Conservation (phyloP, 805 yeast species). For the Candida jianshihensis region DNA sequence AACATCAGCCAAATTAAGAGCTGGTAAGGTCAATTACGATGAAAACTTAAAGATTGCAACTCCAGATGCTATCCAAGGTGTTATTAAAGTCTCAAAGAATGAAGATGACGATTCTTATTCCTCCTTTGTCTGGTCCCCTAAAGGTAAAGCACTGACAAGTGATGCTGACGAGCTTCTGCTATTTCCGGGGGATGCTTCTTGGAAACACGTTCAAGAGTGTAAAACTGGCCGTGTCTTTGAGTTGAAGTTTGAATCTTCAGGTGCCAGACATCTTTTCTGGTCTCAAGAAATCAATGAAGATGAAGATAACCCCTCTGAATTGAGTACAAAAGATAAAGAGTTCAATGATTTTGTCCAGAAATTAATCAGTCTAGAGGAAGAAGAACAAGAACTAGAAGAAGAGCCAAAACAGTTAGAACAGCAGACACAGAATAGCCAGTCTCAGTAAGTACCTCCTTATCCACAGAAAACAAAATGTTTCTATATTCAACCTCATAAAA, state of each 20-base stretch:
- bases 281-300: conserved; percentile 64
- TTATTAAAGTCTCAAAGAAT: conserved; percentile 50
- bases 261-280: conserved; percentile 57
- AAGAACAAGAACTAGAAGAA: conserved; percentile 24
- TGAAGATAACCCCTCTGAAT: conserved; percentile 49
- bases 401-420: background rate
- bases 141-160: conserved; percentile 37
- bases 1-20: conserved; percentile 51
- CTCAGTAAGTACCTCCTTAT: conserved; percentile 1
- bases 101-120: conserved; percentile 68
- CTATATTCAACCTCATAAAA: background rate
- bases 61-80: conserved; percentile 68
- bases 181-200: conserved; percentile 81
- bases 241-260: conserved; percentile 55
- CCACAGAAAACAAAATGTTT: background rate
- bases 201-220: conserved; percentile 64
- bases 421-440: background rate
- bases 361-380: conserved; percentile 34
- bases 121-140: conserved; percentile 69
- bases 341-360: conserved; percentile 42
- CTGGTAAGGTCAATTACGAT: conserved; percentile 68
- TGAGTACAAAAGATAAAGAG: conserved; percentile 52
- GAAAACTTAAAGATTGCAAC: conserved; percentile 54
- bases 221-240: conserved; percentile 72
- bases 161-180: conserved; percentile 60